Evolutionary conservation across 768 basidiomycete genomes (phyloP).

Genomic region (Baorangia bicolor): DNA sequence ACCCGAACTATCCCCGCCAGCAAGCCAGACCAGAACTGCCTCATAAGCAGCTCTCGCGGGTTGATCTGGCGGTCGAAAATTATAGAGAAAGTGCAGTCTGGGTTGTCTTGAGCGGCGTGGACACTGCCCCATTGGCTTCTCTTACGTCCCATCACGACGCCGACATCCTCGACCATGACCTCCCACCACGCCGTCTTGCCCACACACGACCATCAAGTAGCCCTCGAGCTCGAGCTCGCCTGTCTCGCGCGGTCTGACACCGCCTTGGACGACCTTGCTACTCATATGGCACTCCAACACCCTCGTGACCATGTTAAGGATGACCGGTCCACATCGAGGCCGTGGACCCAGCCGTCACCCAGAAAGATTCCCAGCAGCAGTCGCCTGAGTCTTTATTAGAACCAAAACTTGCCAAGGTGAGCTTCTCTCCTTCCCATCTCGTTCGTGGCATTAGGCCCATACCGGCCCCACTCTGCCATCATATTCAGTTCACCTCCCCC

Average conservation of each 20-base stretch:
- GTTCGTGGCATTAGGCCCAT: slow-evolving; percentile 14
- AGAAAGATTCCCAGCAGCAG: slow-evolving; percentile 63
- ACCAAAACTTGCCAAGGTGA: slow-evolving; percentile 82
- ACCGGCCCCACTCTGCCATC: slow-evolving; percentile 19
- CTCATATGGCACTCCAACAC: slow-evolving; percentile 29
- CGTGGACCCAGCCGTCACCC: slow-evolving; percentile 38
- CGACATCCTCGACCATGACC: slow-evolving; percentile 34
- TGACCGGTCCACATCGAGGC: slow-evolving; percentile 34
- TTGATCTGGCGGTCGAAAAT: slow-evolving; percentile 21
- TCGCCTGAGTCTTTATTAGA: slow-evolving; percentile 66
- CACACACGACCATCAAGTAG: slow-evolving; percentile 33
- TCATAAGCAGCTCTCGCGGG: slow-evolving; percentile 21
- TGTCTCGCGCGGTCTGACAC: slow-evolving; percentile 28
- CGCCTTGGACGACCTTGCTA: slow-evolving; percentile 24
- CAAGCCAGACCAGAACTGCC: slow-evolving; percentile 15
- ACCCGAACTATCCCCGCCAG: no score
- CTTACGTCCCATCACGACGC: slow-evolving; percentile 30
- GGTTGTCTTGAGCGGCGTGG: slow-evolving; percentile 44
- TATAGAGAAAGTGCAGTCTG: slow-evolving; percentile 19
- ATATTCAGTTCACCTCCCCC: slow-evolving; percentile 16
- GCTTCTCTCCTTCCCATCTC: slow-evolving; percentile 29
- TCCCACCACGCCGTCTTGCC: slow-evolving; percentile 28
- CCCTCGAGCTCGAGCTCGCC: slow-evolving; percentile 30
- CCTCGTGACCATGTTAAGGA: slow-evolving; percentile 33
- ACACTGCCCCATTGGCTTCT: slow-evolving; percentile 33